Evolutionary conservation across 495 filamentous ascomycete genomes (phyloP), one percentile per base, ranked within the genome.

Genomic region (Apodospora peruviana): DNA sequence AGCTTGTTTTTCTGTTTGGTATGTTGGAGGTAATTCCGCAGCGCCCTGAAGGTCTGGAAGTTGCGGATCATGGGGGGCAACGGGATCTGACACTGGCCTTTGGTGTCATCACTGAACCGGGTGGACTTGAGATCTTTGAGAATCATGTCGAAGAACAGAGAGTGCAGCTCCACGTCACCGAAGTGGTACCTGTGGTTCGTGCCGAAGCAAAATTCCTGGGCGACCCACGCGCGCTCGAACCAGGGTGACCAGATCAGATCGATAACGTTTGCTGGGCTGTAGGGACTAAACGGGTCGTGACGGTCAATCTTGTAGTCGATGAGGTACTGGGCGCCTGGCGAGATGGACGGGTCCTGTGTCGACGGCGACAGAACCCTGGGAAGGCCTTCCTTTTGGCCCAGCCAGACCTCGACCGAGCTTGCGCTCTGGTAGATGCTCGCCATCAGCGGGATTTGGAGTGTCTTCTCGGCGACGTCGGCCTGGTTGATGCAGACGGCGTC

Each of bases 401-500:
- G 48, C 58, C 58, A 61, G 18, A 48, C 51, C 18, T 45, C 23
- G 29, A 55, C 46, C 8, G 22, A 32, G 18, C n/a, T 11, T 9
- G 55, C 51, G 35, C 40, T 42, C 38, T 27, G 40, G 48, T 58
- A 61, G 18, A 61, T 55, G 24, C 44, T 27, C 20, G 45, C 38
- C 58, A 58, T 58, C 24, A 52, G 45, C n/a, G 42, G 22, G 8
- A 58, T 45, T 37, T 61, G 58, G 27, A 27, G 20, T 21, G 25
- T 19, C 21, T 48, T 46, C 43, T 60, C 56, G 20, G 21, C n/a
- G 18, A 23, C 14, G 40, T 53, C 35, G 29, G 40, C 44, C 40
- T 60, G 57, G 50, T 60, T 51, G 53, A 60, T 60, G 53, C 57
- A 59, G n/a, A 59, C 32, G 16, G 52, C 48, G 39, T 59, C 56